These are phyloP conservation scores for Microcos paniculata DNA, from an alignment of 345 rosid genomes.

Conservation along the genomic window DNA sequence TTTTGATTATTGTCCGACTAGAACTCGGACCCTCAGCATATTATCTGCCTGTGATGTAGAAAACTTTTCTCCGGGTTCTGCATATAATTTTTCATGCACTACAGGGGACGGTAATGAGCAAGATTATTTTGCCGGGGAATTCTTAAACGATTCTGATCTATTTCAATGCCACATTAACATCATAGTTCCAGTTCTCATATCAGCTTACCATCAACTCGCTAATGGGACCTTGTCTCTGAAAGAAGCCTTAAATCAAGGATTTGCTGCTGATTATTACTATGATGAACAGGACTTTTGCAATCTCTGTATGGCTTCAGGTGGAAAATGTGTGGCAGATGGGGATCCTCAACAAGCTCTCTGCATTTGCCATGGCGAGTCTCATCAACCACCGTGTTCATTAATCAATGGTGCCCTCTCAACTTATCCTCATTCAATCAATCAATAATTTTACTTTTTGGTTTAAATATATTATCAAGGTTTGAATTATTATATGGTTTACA, in stretches of 20 bases:
- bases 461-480: neutral
- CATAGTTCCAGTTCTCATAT: neutral
- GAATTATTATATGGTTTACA: neutral
- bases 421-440: neutral
- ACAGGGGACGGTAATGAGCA: neutral
- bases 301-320: neutral
- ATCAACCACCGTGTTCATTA: neutral
- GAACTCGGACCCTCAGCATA: neutral
- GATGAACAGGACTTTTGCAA: neutral
- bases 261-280: neutral
- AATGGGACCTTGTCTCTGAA: neutral
- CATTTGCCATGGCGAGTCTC: neutral
- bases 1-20: neutral
- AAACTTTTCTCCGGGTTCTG: too few species aligned
- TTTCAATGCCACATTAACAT: neutral
- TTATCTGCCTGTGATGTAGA: neutral
- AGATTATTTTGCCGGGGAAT: neutral
- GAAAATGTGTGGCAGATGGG: neutral
- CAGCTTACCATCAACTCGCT: neutral
- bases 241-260: constrained; percentile 1
- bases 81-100: neutral
- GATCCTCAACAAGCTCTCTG: neutral
- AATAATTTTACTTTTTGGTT: neutral
- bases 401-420: neutral
- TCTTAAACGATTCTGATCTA: neutral